phyloP scores from a whole-genome alignment of 306 rosid genomes.

The Ochetophila trinervis region DNA sequence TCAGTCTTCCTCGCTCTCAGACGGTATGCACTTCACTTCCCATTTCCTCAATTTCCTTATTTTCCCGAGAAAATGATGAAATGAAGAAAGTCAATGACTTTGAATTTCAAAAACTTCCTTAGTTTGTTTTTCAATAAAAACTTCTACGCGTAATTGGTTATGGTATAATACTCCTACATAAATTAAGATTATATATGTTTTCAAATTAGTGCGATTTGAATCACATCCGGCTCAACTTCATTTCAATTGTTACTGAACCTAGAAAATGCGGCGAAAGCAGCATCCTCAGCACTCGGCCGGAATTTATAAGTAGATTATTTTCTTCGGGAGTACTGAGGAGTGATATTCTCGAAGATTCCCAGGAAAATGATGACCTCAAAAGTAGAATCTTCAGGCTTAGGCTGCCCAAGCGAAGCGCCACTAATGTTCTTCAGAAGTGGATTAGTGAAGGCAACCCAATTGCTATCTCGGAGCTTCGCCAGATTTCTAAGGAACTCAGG shows the following conservation, averaged over 20 bases:
- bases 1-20: slow-evolving; percentile 35
- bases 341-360: slow-evolving; percentile 41
- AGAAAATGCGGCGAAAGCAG: slow-evolving; percentile 33
- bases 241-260: neutral
- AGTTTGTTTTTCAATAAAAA: neutral
- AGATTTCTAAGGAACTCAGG: slow-evolving; percentile 75
- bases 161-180: neutral
- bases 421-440: slow-evolving; percentile 76
- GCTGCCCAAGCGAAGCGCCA: slow-evolving; percentile 83
- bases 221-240: too few relatives aligned
- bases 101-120: neutral
- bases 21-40: slow-evolving; percentile 34
- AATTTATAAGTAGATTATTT: slow-evolving; percentile 29
- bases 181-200: too few relatives aligned
- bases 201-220: too few relatives aligned
- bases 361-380: slow-evolving; percentile 56
- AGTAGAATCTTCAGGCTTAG: slow-evolving; percentile 68
- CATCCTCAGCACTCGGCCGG: slow-evolving; percentile 21
- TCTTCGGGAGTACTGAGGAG: slow-evolving; percentile 47
- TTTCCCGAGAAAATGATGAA: slow-evolving; percentile 6
- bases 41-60: neutral
- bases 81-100: neutral
- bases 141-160: neutral
- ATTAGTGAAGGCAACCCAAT: slow-evolving; percentile 62
- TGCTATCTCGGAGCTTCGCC: slow-evolving; percentile 59